These are phyloP conservation scores for Fraxinus greggii DNA, from an alignment of 305 asterid species.

Conservation along the genomic window DNA sequence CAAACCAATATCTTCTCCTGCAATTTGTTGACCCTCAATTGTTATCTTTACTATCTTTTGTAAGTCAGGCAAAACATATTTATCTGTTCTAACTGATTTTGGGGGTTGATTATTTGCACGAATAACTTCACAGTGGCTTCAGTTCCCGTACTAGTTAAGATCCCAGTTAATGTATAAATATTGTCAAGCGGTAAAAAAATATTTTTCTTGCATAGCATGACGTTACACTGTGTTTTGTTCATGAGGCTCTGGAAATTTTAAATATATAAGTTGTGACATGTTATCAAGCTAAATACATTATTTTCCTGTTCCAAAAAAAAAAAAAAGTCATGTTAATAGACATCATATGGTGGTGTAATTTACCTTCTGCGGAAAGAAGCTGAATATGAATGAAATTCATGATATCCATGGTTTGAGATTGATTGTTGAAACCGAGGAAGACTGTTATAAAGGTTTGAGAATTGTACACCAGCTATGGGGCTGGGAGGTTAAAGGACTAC, in stretches of 20 bases:
- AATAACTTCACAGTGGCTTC: not conserved
- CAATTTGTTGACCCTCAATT: not conserved
- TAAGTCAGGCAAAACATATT: not conserved
- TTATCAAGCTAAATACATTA: not conserved
- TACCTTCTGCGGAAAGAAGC: conserved; percentile 60
- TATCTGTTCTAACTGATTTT: not conserved
- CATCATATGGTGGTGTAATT: not conserved
- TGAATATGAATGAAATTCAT: conserved; percentile 78
- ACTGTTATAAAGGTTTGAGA: conserved; percentile 74
- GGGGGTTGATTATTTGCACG: not conserved
- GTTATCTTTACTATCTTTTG: no score
- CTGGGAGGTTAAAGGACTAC: conserved; percentile 88
- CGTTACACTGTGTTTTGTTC: not conserved
- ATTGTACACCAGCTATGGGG: conserved; percentile 74
- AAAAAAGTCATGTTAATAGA: not conserved
- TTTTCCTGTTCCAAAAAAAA: not conserved
- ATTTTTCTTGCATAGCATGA: not conserved
- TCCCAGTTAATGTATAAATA: not conserved
- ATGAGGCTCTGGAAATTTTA: not conserved
- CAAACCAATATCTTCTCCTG: not conserved
- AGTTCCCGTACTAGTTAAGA: not conserved
- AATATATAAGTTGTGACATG: not conserved
- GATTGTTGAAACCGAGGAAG: conserved; percentile 80
- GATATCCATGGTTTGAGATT: conserved; percentile 86
- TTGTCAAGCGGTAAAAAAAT: not conserved